Evolutionary conservation across 2,329 filamentous ascomycete genomes (phyloP).

Genomic region (Exophiala oligosperma): DNA sequence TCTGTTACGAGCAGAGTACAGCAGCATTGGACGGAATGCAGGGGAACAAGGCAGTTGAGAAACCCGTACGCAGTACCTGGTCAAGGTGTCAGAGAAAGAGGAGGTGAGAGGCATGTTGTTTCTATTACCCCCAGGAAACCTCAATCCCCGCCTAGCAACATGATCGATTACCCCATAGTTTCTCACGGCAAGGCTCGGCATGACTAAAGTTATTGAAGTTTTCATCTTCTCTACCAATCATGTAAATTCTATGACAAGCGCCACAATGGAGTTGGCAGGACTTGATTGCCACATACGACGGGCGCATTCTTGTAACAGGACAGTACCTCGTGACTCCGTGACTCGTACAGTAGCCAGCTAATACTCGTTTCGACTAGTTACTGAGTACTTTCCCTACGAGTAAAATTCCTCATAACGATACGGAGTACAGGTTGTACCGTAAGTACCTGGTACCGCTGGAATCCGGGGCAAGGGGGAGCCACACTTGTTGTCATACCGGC

Average conservation of each 20-base stretch:
- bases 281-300: too few species aligned
- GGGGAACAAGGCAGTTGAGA: background rate
- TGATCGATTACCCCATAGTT: slow-evolving; percentile 26
- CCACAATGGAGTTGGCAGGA: background rate
- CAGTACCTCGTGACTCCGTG: too few species aligned
- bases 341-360: too few species aligned
- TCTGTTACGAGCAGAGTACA: too few species aligned
- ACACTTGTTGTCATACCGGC: background rate
- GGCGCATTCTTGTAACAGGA: background rate
- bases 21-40: too few species aligned
- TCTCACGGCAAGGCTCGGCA: slow-evolving; percentile 24
- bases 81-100: background rate
- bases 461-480: too few species aligned
- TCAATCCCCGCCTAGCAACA: slow-evolving; percentile 15
- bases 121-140: slow-evolving; percentile 38
- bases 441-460: too few species aligned
- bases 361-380: too few species aligned
- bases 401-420: background rate
- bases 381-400: background rate
- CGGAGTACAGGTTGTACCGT: too few species aligned
- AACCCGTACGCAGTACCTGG: background rate
- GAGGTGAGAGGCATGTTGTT: slow-evolving; percentile 16
- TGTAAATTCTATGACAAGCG: too few species aligned
- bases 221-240: slow-evolving; percentile 4
- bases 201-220: slow-evolving; percentile 18